Evolutionary conservation across 1,139 yeast genomes (phyloP), one percentile per base, ranked within the genome.

Genomic region (Candida frijolesensis): DNA sequence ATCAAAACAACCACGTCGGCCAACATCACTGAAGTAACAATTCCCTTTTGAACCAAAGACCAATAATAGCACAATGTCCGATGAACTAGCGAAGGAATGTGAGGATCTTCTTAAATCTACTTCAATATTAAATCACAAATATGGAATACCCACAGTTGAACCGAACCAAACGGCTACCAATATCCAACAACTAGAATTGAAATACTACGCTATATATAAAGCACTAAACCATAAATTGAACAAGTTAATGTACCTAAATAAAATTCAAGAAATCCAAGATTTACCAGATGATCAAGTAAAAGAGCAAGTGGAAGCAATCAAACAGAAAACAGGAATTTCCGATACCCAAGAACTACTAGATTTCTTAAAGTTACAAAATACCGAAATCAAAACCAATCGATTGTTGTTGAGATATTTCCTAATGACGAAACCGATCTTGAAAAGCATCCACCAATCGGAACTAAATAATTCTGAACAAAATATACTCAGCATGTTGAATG

Each of bases 361-460:
- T 22, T 65, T 62, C 50, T 55, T 68, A 27, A 44, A 48, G 19
- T 41, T 53, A 8, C 72, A 67, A 35, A 63, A 59, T 50, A 51
- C 57, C 3, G 54, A 48, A 18, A 55, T 70, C 46, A 72, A 71
- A 51, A 63, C 70, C 2, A 58, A 61, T 9, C 47, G 58, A 4
- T 54, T 73, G 37, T 55, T 71, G 43, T 63, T 60, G 42, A 58
- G 58, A 11, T 66, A 63, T 46, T 54, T 72, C 30, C 66, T 67
- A 41, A 56, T 59, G 42, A 60, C 68, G 1, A 54, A 64, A 4
- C 77, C 78, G 2, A 64, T 70, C 18, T 60, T 72, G 37, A 59
- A 72, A 47, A 60, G 76, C 1, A 64, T 71, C 4, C 74, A 72
- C 53, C 71, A 69, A 42, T 59, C 65, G 6, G 62, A 67, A 40